Evolutionary conservation across 345 rosid genomes (phyloP).

Genomic region (Garcia nutans): DNA sequence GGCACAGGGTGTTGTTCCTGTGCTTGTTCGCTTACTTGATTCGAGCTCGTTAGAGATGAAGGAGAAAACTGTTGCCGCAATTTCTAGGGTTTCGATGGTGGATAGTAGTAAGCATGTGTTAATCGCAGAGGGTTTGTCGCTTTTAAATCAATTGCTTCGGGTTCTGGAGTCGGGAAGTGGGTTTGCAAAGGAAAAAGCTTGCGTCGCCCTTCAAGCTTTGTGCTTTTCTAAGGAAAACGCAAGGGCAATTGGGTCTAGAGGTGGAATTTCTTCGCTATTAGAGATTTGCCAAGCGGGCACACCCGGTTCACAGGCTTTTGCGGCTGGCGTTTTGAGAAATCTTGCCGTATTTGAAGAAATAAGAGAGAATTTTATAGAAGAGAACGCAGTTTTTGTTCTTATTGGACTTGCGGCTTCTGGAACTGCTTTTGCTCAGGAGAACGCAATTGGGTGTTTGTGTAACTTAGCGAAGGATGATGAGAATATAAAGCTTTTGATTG

Average conservation of each 20-base stretch:
- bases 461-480: constrained; percentile 59
- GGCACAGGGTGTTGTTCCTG: constrained; percentile 86
- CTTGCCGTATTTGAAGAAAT: constrained; percentile 57
- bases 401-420: constrained; percentile 63
- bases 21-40: constrained; percentile 65
- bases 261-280: constrained; percentile 76
- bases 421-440: constrained; percentile 73
- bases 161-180: constrained; percentile 85
- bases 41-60: constrained; percentile 56
- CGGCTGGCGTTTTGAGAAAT: constrained; percentile 78
- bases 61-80: constrained; percentile 69
- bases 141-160: constrained; percentile 72
- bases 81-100: constrained; percentile 66
- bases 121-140: constrained; percentile 67
- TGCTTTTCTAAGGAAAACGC: constrained; percentile 75
- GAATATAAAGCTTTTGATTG: constrained; percentile 55
- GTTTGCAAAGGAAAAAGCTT: constrained; percentile 79
- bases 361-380: constrained; percentile 72
- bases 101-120: constrained; percentile 80
- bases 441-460: constrained; percentile 69
- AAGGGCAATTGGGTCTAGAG: constrained; percentile 78
- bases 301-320: constrained; percentile 79
- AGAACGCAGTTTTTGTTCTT: constrained; percentile 59
- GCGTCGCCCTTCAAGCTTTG: constrained; percentile 71
- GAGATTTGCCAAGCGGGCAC: constrained; percentile 83